A percentile compares a stretch with the other conserved stretches of the same genome.
phyloP scores from a whole-genome alignment of 1,139 yeast species.

The Hansenula lynferdii region DNA sequence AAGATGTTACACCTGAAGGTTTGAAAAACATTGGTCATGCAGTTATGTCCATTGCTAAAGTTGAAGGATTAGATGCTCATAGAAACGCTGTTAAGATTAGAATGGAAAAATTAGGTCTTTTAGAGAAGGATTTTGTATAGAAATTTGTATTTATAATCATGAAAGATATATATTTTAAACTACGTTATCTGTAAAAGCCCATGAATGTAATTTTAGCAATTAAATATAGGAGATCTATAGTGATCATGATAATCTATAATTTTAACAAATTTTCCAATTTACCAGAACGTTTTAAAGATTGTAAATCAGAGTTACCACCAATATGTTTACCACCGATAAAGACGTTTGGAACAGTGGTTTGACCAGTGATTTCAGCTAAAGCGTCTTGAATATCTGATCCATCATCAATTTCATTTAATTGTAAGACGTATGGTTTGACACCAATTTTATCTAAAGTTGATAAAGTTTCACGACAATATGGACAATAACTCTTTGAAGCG shows the following conservation, averaged over 20 bases:
- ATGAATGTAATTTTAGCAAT: no score
- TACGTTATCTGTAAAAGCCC: no score
- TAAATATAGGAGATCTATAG: background rate
- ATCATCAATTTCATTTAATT: conserved; percentile 53
- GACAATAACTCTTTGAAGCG: conserved; percentile 78
- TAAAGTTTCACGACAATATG: conserved; percentile 67
- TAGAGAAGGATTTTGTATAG: conserved; percentile 27
- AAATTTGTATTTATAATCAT: background rate
- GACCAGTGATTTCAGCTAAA: conserved; percentile 73
- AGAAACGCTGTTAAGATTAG: conserved; percentile 93
- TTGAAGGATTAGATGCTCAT: conserved; percentile 96
- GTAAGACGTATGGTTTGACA: conserved; percentile 55
- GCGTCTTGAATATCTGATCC: conserved; percentile 79
- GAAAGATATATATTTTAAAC: background rate
- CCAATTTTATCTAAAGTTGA: conserved; percentile 43
- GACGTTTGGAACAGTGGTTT: conserved; percentile 89
- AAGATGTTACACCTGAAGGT: conserved; percentile 83
- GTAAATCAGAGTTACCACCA: conserved; percentile 92
- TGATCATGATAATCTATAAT: conserved; percentile 7
- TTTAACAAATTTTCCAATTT: conserved; percentile 31
- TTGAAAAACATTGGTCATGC: conserved; percentile 86
- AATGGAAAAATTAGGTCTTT: conserved; percentile 68
- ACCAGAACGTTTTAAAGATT: conserved; percentile 45
- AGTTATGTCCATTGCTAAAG: conserved; percentile 94
- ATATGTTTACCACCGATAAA: conserved; percentile 87